Evolutionary conservation across 73 alveolate genomes (phyloP).

Genomic region (Paramecium pentaurelia): DNA sequence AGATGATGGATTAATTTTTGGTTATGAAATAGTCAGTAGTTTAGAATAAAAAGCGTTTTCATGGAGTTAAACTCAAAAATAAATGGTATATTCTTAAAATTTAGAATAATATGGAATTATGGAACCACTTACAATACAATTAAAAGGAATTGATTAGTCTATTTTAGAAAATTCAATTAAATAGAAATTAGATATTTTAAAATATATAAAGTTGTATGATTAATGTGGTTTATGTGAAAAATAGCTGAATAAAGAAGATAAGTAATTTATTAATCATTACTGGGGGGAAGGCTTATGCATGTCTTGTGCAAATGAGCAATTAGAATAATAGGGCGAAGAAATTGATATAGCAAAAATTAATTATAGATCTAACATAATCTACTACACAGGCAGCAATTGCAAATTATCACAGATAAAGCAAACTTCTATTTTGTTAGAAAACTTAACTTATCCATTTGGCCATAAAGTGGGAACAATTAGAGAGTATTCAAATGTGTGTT

Average conservation of each 20-base stretch:
- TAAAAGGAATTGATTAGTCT: not conserved
- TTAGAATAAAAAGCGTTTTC: not conserved
- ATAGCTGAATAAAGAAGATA: not conserved
- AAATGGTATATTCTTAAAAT: not conserved
- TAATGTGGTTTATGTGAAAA: not conserved
- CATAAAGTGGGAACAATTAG: not conserved
- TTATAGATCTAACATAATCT: not conserved
- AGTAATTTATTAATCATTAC: not conserved
- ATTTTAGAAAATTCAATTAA: not conserved
- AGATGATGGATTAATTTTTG: not conserved
- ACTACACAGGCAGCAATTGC: not conserved
- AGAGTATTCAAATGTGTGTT: not conserved
- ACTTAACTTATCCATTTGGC: not conserved
- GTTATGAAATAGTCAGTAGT: not conserved
- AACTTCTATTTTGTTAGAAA: not conserved
- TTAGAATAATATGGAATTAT: not conserved
- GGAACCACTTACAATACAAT: not conserved
- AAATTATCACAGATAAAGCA: not conserved
- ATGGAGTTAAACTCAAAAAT: not conserved
- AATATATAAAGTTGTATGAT: not conserved
- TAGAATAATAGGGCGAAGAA: not conserved
- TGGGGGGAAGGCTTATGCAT: constrained; percentile 19
- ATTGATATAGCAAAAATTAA: not conserved
- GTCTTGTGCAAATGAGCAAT: not conserved
- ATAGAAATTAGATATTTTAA: not conserved